Evolutionary conservation across 257 asterid genomes (phyloP).

Genomic region (Nicotiana noctiflora): DNA sequence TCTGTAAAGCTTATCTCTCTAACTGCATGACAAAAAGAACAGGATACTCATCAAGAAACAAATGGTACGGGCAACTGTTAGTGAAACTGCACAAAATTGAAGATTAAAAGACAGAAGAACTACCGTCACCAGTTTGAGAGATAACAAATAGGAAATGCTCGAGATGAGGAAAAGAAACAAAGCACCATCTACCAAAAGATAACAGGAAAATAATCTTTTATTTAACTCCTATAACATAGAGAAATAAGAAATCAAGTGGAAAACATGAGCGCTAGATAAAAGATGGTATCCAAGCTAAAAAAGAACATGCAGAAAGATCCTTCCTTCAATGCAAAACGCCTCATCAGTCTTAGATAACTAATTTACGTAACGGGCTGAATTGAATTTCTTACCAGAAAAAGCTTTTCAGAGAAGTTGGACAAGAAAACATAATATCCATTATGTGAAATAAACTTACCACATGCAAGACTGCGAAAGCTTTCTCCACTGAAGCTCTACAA

Average conservation of each 20-base stretch:
- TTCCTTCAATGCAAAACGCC: not conserved
- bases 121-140: not conserved
- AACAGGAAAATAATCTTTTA: not conserved
- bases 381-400: not conserved
- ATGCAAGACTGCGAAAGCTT: not conserved
- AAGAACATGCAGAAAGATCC: not conserved
- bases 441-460: too few relatives aligned
- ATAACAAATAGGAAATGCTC: not conserved
- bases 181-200: not conserved
- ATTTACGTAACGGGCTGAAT: not conserved
- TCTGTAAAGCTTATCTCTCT: not conserved
- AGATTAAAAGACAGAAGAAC: not conserved
- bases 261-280: not conserved
- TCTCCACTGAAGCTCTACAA: not conserved
- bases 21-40: not conserved
- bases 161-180: not conserved
- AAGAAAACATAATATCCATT: not conserved
- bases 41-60: not conserved
- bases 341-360: not conserved
- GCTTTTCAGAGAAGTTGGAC: not conserved
- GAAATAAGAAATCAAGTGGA: not conserved
- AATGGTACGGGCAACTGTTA: not conserved
- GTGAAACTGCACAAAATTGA: not conserved
- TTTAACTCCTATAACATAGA: not conserved
- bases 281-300: not conserved